Conservation (phyloP, 495 filamentous ascomycete species). For the Pyrenula massariospora region DNA sequence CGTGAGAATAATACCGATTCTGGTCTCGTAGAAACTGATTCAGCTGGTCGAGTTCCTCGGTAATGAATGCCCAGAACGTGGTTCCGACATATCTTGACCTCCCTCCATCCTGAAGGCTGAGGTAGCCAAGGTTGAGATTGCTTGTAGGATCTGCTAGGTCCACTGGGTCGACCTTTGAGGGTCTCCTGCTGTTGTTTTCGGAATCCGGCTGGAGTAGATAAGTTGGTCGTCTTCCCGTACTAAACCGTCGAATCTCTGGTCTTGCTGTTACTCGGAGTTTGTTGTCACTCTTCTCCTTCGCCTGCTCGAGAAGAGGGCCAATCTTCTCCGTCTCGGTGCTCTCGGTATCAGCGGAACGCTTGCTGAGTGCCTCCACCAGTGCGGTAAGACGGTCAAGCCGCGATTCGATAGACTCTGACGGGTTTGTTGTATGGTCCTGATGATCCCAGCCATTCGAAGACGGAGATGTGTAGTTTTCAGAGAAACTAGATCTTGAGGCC, state of each 20-base stretch:
- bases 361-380: constrained; percentile 31
- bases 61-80: constrained; percentile 40
- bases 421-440: constrained; percentile 16
- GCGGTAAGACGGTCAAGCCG: constrained; percentile 33
- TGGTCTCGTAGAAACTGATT: constrained; percentile 34
- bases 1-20: constrained; percentile 22
- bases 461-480: constrained; percentile 22
- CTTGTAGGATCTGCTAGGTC: constrained; percentile 34
- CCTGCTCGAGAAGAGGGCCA: neutral
- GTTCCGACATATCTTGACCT: constrained; percentile 38
- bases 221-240: neutral
- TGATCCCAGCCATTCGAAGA: constrained; percentile 13
- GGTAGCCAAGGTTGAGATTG: constrained; percentile 32
- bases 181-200: neutral
- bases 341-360: constrained; percentile 9
- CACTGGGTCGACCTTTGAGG: neutral
- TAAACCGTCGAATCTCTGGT: neutral
- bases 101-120: constrained; percentile 34
- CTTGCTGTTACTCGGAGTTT: neutral
- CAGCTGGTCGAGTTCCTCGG: constrained; percentile 37
- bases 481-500: neutral
- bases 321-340: neutral
- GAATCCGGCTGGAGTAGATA: neutral
- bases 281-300: neutral
- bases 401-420: constrained; percentile 24